phyloP scores from a whole-genome alignment of 2,329 filamentous ascomycete genomes.

The Penicillium capsulatum region DNA sequence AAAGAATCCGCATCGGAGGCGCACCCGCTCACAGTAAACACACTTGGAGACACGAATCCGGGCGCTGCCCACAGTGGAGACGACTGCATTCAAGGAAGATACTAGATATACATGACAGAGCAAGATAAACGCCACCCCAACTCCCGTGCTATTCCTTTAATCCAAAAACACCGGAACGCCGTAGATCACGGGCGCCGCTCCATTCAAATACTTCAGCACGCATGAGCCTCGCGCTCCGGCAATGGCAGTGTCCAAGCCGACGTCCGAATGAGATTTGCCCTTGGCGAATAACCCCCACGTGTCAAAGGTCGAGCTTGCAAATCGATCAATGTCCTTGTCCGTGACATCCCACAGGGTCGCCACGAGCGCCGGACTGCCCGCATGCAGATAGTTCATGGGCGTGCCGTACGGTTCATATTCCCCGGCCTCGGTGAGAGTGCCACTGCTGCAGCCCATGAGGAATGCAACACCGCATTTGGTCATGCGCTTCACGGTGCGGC shows the following conservation, averaged over 20 bases:
- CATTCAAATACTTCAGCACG: slow-evolving; percentile 84
- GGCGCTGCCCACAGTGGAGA: slow-evolving; percentile 17
- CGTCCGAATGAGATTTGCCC: slow-evolving; percentile 26
- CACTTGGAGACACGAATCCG: slow-evolving; percentile 10
- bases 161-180: slow-evolving; percentile 84
- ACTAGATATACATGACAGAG: slow-evolving; percentile 1
- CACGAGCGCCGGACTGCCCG: slow-evolving; percentile 78
- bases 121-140: too few relatives aligned
- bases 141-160: too few relatives aligned
- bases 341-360: slow-evolving; percentile 98
- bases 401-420: slow-evolving; percentile 90
- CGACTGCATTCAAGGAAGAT: neutral
- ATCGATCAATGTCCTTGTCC: slow-evolving; percentile 93
- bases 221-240: slow-evolving; percentile 71
- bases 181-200: slow-evolving; percentile 89
- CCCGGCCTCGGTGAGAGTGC: slow-evolving; percentile 71
- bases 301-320: slow-evolving; percentile 73
- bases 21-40: slow-evolving; percentile 1
- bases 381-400: slow-evolving; percentile 86
- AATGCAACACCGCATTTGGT: slow-evolving; percentile 75
- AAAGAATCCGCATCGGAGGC: neutral
- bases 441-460: slow-evolving; percentile 92
- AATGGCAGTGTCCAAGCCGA: slow-evolving; percentile 75
- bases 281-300: slow-evolving; percentile 73
- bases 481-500: slow-evolving; percentile 74